These are phyloP conservation scores for Fusarium dlaminii DNA, from an alignment of 2,329 filamentous ascomycete species.

Conservation along the genomic window DNA sequence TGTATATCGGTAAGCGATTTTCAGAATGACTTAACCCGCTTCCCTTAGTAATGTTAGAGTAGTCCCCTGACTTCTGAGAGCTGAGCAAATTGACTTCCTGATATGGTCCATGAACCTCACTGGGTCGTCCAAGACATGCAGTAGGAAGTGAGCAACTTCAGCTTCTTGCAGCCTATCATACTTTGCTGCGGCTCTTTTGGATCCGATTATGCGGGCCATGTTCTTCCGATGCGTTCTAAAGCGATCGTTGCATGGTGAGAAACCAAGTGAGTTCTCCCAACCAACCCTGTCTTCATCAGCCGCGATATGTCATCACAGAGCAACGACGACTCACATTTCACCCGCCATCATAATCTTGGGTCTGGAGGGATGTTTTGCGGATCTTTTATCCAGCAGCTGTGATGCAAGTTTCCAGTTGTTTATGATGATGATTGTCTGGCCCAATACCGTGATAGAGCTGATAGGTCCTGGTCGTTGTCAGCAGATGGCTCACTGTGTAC, in stretches of 20 bases:
- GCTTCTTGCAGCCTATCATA: conserved; percentile 55
- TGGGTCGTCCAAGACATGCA: conserved; percentile 50
- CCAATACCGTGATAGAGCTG: conserved; percentile 50
- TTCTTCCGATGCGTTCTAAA: conserved; percentile 56
- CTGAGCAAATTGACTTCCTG: conserved; percentile 46
- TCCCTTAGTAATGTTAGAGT: conserved; percentile 13
- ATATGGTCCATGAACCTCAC: conserved; percentile 53
- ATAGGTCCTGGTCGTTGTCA: background rate
- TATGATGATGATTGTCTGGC: conserved; percentile 53
- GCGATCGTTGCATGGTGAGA: conserved; percentile 49
- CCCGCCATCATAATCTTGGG: conserved; percentile 22
- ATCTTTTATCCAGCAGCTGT: conserved; percentile 48
- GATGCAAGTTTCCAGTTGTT: conserved; percentile 49
- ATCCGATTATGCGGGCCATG: conserved; percentile 56
- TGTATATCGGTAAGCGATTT: conserved; percentile 34
- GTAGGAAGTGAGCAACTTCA: conserved; percentile 45
- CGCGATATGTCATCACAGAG: background rate
- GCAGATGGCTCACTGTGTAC: background rate
- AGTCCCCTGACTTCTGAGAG: too few relatives aligned
- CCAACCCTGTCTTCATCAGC: conserved; percentile 8
- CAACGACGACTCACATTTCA: conserved; percentile 12
- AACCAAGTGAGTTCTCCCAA: conserved; percentile 47
- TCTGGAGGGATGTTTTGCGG: conserved; percentile 15
- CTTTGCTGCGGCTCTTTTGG: conserved; percentile 49
- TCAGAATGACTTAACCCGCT: conserved; percentile 27